Evolutionary conservation across 305 asterid species (phyloP), one percentile per base, ranked within the genome.

Genomic region (Coffea humblotiana): DNA sequence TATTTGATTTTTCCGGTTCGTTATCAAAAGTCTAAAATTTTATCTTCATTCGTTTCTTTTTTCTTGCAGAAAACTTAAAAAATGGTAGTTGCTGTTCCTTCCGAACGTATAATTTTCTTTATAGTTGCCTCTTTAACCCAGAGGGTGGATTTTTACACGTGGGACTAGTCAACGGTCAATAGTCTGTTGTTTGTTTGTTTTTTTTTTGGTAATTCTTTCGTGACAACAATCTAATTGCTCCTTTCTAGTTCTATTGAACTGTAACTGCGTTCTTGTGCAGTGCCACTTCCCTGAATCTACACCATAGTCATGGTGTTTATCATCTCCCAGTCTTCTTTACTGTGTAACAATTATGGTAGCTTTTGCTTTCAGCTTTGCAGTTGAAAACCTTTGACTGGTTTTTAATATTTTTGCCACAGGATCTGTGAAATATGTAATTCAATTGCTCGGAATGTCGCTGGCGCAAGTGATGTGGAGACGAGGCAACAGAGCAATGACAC

Each of bases 341-440:
- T 32, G 43, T 18, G 16, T 15, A 15, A 32, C 6, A 23, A 18
- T 27, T 56, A 29, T 73, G 3, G 16, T 11, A 32, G 0, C 77
- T 29, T 32, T 29, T 74, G 27, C 37, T 43, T 61, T 35, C 32
- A 29, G 65, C 40, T 51, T 75, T 67, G 76, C 58, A 23, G 49
- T 15, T 37, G 66, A 25, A 45, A 21, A 21, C 54, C 52, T 60
- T 25, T 40, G 32, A 40, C 61, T 54, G 69, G 12, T n/a, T 21
- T 21, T 13, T 32, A 13, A 79, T 65, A 18, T 74, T 80, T 80
- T 79, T 67, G 43, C 32, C 32, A 32, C 91, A 95, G 98, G 93
- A 90, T 92, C 69, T 93, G 99, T 29, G 99, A 95, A 81, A 93
- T 95, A 52, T 95, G 99, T 81, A 92, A 93, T 60, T 90, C 99